Base-by-base conservation (phyloP, 768 basidiomycete genomes). In the Mycena rebaudengoi region DNA sequence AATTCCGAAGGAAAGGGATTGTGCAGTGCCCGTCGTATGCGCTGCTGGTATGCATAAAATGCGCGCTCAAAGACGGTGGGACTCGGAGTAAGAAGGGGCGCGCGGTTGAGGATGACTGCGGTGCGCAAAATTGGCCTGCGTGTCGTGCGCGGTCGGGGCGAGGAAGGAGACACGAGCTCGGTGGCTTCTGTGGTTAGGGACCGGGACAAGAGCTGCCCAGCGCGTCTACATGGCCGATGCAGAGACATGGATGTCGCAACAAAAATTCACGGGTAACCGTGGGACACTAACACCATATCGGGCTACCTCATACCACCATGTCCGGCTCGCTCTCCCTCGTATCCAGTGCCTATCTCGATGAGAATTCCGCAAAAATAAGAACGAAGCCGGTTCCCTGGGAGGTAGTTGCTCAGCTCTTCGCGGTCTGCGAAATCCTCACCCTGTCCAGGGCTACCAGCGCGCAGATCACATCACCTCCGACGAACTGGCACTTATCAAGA, bases 351-450 rank as follows among this genome's bases (percentile, higher is more conserved):
- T 95, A 91, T 80, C 87, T 99, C 64, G 93, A 96, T 67, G 95
- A 97, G 68, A 87, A 83, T 71, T 91, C 94, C 8, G 83, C 89
- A 53, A 96, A 97, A 83, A 95, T 96, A 64, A 85, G 91, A 69
- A 85, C 91, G 8, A 98, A 96, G 76, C 89, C 91, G 1, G 94
- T 98, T 11, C 96, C 96, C 67, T 99, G 97, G 97, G 96, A 98
- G 90, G 97, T 97, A 60, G 41, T 6, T 11, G 3, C 6, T 51
- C 33, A 2, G 5, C 60, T 12, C 26, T 57, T 53, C 25, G 23
- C 16, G 46, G 52, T 4, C 33, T 37, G 33, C 43, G 45, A 28
- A 7, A 35, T 52, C 53, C 71, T 75, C 44, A 71, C 62, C 51
- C 30, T 49, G 35, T 28, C 44, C 69, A 98, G 96, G 95, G 92